Evolutionary conservation across 2,329 filamentous ascomycete genomes (phyloP).

Genomic region (Penicillium sp.): DNA sequence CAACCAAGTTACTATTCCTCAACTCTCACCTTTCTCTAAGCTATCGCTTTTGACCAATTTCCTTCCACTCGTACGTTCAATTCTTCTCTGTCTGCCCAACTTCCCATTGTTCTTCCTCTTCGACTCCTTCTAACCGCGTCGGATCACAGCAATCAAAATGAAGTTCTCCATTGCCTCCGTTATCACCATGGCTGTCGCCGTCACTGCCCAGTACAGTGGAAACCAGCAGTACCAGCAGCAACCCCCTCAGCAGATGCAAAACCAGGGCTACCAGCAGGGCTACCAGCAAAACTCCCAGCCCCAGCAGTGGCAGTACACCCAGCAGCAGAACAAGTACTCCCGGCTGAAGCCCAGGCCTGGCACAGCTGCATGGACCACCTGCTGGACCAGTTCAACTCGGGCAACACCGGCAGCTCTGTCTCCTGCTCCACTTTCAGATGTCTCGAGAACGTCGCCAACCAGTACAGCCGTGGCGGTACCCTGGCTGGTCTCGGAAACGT

Average conservation of each 20-base stretch:
- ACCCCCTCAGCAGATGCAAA: background rate
- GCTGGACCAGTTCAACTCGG: conserved; percentile 1
- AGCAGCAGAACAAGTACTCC: conserved; percentile 5
- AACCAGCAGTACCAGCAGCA: background rate
- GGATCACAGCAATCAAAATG: background rate
- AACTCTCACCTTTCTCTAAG: too few species aligned
- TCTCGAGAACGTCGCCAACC: background rate
- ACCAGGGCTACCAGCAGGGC: background rate
- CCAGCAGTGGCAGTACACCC: conserved; percentile 1
- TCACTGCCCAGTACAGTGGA: conserved; percentile 1
- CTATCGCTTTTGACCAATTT: too few species aligned
- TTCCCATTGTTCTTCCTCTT: background rate
- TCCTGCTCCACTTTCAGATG: background rate
- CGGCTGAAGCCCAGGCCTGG: conserved; percentile 3
- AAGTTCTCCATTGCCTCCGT: conserved; percentile 4
- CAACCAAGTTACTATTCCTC: too few species aligned
- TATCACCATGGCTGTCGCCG: background rate
- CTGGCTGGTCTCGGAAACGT: background rate
- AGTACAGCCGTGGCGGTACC: background rate
- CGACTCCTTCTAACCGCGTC: background rate
- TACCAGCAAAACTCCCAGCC: background rate
- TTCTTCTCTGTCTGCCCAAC: too few species aligned
- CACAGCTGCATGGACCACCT: background rate
- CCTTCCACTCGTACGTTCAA: too few species aligned
- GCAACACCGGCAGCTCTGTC: background rate